A percentile compares a stretch with the other conserved stretches of the same genome.
Conservation (phyloP, 768 basidiomycete species). For the Lactarius evosmus region DNA sequence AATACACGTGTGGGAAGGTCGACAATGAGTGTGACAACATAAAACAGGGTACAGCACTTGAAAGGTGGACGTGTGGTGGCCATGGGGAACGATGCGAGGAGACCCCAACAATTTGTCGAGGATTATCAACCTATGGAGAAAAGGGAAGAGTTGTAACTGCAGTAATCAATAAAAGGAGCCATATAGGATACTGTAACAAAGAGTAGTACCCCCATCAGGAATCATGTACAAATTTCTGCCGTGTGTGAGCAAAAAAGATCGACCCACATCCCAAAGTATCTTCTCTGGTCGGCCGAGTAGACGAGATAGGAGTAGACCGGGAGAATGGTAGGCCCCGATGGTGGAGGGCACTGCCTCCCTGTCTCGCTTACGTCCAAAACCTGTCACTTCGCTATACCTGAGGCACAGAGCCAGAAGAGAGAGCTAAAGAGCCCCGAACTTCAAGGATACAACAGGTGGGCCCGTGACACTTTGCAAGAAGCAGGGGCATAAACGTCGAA, state of each 20-base stretch:
- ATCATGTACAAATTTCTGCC: background rate
- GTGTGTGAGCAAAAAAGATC: background rate
- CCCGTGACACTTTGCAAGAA: background rate
- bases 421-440: background rate
- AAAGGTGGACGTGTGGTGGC: background rate
- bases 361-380: background rate
- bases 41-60: background rate
- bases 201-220: background rate
- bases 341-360: too few species aligned
- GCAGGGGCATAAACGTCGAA: background rate
- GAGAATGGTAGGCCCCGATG: too few species aligned
- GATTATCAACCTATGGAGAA: background rate
- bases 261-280: background rate
- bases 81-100: background rate
- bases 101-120: background rate
- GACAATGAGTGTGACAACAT: background rate
- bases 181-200: background rate
- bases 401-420: background rate
- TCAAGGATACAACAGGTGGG: background rate
- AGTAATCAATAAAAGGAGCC: background rate
- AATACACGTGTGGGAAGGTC: background rate
- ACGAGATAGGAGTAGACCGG: background rate
- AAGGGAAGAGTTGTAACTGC: background rate
- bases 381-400: background rate
- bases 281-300: background rate